Evolutionary conservation across 2,329 filamentous ascomycete species (phyloP).

Genomic region (Tolypocladium pustulatum): DNA sequence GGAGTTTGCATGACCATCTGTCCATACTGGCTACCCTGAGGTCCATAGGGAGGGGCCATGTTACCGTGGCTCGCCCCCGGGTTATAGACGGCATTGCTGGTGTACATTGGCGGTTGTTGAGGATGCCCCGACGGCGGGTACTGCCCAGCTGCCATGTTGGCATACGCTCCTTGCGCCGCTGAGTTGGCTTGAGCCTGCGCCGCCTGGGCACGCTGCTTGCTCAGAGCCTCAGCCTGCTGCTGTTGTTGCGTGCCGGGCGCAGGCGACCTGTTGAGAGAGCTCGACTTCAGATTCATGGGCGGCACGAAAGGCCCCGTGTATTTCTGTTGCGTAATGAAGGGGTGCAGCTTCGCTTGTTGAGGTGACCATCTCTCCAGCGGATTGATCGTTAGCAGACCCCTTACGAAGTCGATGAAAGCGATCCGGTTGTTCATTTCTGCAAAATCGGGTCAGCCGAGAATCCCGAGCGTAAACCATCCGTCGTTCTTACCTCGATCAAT

Average conservation of each 20-base stretch:
- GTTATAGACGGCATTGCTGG: slow-evolving; percentile 73
- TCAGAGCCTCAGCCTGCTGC: slow-evolving; percentile 85
- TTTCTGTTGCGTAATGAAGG: slow-evolving; percentile 97
- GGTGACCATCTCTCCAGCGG: slow-evolving; percentile 95
- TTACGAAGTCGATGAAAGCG: slow-evolving; percentile 96
- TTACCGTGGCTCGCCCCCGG: slow-evolving; percentile 36
- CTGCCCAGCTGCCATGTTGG: slow-evolving; percentile 32
- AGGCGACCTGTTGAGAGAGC: slow-evolving; percentile 73
- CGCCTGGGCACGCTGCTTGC: slow-evolving; percentile 75
- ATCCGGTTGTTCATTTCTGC: slow-evolving; percentile 97
- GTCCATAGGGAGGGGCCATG: slow-evolving; percentile 63
- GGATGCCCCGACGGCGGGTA: slow-evolving; percentile 36
- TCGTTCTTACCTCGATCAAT: slow-evolving; percentile 71
- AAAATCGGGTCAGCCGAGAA: slow-evolving; percentile 1
- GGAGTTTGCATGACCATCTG: slow-evolving; percentile 63
- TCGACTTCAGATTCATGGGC: slow-evolving; percentile 90
- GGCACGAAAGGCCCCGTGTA: slow-evolving; percentile 94
- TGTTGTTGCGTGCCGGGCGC: slow-evolving; percentile 93
- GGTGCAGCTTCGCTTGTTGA: slow-evolving; percentile 92
- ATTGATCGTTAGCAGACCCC: slow-evolving; percentile 86
- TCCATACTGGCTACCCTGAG: slow-evolving; percentile 60
- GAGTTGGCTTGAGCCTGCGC: slow-evolving; percentile 62
- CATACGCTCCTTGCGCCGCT: slow-evolving; percentile 57
- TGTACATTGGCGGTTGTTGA: slow-evolving; percentile 61
- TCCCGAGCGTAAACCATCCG: neutral